Evolutionary conservation across 2,329 filamentous ascomycete genomes (phyloP), one percentile per base, ranked within the genome.

Genomic region (Penicillium sp.): DNA sequence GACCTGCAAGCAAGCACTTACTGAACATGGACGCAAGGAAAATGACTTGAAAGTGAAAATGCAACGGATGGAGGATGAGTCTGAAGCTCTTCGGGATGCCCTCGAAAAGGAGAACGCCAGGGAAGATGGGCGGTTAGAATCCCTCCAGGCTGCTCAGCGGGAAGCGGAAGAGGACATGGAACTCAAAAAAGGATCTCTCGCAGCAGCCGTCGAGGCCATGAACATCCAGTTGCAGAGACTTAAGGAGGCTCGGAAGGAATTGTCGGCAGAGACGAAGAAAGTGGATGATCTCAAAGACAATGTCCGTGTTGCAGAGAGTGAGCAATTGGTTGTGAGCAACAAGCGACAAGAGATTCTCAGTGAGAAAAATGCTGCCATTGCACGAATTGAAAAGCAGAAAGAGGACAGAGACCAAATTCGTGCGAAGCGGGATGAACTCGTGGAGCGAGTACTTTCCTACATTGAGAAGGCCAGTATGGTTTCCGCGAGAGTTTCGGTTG

Each of bases 1-100:
- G 59, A 77, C 75, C 63, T 83, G 80, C 64, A 78, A 77, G 41
- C 71, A 81, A 41, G 77, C 79, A 4, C 64, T 87, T 16, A 69
- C 71, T 14, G 77, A 79, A 26, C 82, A 88, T 63, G 77, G 79
- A 37, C 79, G 74, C 41, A 70, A 72, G 24, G 70, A 74, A 33
- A 72, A 74, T 46, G 71, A 77, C n/a, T 73, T 91, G 16, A 82
- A 82, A 57, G 73, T 84, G 39, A 75, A 81, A 3, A 70, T 82
- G 33, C 87, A 91, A 59, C 75, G 78, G 51, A 83, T 86, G 7
- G 83, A 88, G 51, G 86, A 88, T 51, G 77, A 80, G 7, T 80
- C 89, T 31, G 83, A 85, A 53, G 84, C 86, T 45, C 80, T 96
- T 39, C 86, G 91, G 60, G 81, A 90, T 58, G 87, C 83, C 13